Evolutionary conservation across 345 rosid genomes (phyloP), one percentile per base, ranked within the genome.

Genomic region (Chamaenerion angustifolium): DNA sequence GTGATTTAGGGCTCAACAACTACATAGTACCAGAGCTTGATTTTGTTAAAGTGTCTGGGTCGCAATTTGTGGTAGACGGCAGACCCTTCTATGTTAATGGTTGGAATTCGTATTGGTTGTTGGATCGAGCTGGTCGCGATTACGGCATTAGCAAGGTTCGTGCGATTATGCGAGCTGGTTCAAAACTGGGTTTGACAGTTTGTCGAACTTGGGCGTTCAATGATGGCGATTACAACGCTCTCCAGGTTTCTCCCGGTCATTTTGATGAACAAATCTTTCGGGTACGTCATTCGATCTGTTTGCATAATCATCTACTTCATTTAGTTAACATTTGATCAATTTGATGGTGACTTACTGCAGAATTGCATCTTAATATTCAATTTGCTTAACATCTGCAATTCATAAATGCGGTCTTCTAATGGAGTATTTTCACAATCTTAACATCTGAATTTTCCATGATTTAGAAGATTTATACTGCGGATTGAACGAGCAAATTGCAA

Each of bases 41-140:
- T 31, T 87, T 83, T 67, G 94, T 90, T 12, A 60, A 55, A 45
- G 74, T 88, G 41, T 80, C 80, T 55, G 98, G 93, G 50, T 78
- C 83, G 23, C 82, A 67, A 55, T 87, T 90, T 63, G 45, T 75
- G 68, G 56, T 81, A 43, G 85, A 81, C 46, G 93, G 86, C 11
- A 75, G 70, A 59, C 42, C 64, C 3, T 76, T 78, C 21, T 68
- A 71, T 45, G 48, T 68, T 21, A 71, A 55, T 40, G 73, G 76
- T 12, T 71, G 70, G 72, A 71, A 71, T 14, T 68, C 76, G 19
- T 71, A 71, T 40, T 68, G 73, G 73, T 10, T 64, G 56, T 58
- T 71, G 73, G 59, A 67, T 56, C 70, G 52, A 51, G 68, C 67
- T 49, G 54, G 58, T 40, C 55, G 70, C 70, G 45, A 49, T 1